These are phyloP conservation scores for Kwoniella botswanensis DNA, from an alignment of 768 basidiomycete species.

Conservation along the genomic window DNA sequence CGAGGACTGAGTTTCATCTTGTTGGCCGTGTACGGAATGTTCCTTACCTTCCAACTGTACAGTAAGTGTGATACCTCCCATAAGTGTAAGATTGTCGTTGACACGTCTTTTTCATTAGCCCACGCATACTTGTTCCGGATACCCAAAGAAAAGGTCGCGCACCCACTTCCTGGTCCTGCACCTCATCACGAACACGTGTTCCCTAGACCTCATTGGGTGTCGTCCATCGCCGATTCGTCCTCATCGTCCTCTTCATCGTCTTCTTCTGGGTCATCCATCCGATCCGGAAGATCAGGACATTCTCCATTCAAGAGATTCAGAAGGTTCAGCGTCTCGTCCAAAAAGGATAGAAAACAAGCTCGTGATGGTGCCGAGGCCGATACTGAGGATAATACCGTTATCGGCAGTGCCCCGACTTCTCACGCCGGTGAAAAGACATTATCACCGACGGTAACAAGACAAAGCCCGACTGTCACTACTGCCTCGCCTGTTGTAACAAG, in stretches of 20 bases:
- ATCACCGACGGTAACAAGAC: conserved; percentile 6
- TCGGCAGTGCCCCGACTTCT: not conserved
- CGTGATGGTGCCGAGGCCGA: conserved; percentile 19
- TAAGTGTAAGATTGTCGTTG: not conserved
- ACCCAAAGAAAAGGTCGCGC: conserved; percentile 28
- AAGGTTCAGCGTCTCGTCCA: conserved; percentile 15
- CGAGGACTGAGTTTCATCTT: conserved; percentile 63
- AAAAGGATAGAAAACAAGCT: not conserved
- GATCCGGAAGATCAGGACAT: conserved; percentile 13
- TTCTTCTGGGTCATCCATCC: conserved; percentile 21
- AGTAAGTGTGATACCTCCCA: conserved; percentile 21
- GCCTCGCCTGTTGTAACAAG: conserved; percentile 1
- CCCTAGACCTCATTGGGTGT: conserved; percentile 52
- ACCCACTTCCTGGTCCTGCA: conserved; percentile 46
- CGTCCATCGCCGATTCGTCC: conserved; percentile 40
- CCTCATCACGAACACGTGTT: conserved; percentile 46
- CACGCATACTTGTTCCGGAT: conserved; percentile 45
- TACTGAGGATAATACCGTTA: conserved; percentile 15
- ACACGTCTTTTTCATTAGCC: conserved; percentile 13
- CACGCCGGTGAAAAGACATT: conserved; percentile 9
- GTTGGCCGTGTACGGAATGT: conserved; percentile 60
- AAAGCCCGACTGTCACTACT: not conserved
- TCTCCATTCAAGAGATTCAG: conserved; percentile 40
- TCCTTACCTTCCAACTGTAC: conserved; percentile 49
- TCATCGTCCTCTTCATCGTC: conserved; percentile 29